Base-by-base conservation (phyloP, 2,329 filamentous ascomycete species). In the Epichloe scottii region DNA sequence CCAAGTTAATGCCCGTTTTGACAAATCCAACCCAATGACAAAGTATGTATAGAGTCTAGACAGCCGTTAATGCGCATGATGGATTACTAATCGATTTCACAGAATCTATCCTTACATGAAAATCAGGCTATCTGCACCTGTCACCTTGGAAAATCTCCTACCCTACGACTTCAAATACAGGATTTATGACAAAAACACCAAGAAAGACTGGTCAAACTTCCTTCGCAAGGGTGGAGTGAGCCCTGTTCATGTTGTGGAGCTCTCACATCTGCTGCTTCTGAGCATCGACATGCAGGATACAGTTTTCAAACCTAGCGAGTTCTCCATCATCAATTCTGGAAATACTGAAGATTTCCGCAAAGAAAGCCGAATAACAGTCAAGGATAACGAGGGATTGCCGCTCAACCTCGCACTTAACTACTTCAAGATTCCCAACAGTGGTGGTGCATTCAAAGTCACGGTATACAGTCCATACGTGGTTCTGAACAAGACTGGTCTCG, bases 131-230 rank as follows among this genome's bases (percentile, higher is more conserved):
- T 95, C 89, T 23, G 91, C 93, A 0, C 93, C 94, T 0, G 81
- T 98, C 14, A 91, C 95, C 47, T 77, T 98, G 4, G 91, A 98
- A 66, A 98, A 98, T 58, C 72, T 98, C 42, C 71, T 98, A 38
- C 93, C 93, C 0, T 97, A 93, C 63, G 93, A 98, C 68, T 98
- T 98, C 80, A 97, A 98, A 68, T 98, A 98, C 66, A 83, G 91
- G 51, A 97, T 98, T 51, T 98, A 97, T 63, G 93, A 98, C 72
- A 96, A 94, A 71, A 94, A 95, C 66, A 96, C 90, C 0, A 94
- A 91, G 74, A 95, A 94, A 65, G 93, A 98, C 65, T 98, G 93
- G 93, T 94, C 89, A 4, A 98, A 98, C 66, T 98, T 98, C 70
- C 72, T 98, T 45, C 82, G 93, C 52, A 97, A 96, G 67, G 93